Evolutionary conservation across 805 yeast species (phyloP), one percentile per base, ranked within the genome.

Genomic region (Blastobotrys attinorum): DNA sequence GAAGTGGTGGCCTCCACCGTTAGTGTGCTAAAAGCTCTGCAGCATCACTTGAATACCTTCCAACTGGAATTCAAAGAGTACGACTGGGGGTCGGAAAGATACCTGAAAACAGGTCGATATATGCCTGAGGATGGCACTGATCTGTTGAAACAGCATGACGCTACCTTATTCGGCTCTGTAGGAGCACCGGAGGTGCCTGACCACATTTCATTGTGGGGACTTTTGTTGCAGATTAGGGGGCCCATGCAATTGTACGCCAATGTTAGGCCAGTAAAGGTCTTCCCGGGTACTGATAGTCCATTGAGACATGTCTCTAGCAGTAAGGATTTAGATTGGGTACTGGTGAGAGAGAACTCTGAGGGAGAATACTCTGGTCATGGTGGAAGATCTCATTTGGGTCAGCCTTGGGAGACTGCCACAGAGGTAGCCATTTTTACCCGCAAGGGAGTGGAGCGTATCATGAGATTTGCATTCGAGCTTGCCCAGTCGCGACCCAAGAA

Each of bases 321-420:
- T n/a, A n/a, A n/a, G n/a, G n/a, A n/a, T n/a, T n/a, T n/a, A n/a
- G n/a, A n/a, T n/a, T n/a, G n/a, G n/a, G n/a, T n/a, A n/a, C n/a
- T n/a, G n/a, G n/a, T n/a, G n/a, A n/a, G n/a, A n/a, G n/a, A 90
- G 71, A 90, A 92, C 76, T 90, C 97, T 56, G 97, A 90, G 73
- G 97, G 96, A 72, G 97, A 90, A 71, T 90, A 87, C 75, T 88
- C 97, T 23, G 98, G 98, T 72, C 53, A 50, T 13, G 53, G 53
- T 5, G 53, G 53, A 15, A 45, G 53, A 18, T 37, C 52, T 10
- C 53, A 50, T 41, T 25, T 34, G 13, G 50, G 50, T n/a, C 48
- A 45, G 18, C 48, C 46, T 23, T 43, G 50, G 48, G 53, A 50
- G 41, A 44, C 41, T 7, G 52, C 53, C 17, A 50, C 53, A 11